Percentiles rank a stretch among this genome's conserved stretches.
These are phyloP conservation scores for Smallanthus sonchifolius DNA, from an alignment of 129 eudicot species.

Conservation along the genomic window DNA sequence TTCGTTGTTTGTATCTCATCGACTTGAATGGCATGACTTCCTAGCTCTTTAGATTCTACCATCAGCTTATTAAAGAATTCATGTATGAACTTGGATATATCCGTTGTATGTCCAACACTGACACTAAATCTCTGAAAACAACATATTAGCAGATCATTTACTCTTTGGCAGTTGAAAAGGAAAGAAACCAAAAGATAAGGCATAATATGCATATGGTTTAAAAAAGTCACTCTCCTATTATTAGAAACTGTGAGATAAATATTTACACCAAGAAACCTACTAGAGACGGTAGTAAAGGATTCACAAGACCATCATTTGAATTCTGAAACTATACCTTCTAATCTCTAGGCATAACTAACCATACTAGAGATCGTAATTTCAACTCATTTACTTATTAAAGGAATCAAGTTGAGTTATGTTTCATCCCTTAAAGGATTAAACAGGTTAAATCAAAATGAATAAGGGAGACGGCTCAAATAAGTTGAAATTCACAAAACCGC, in stretches of 20 bases:
- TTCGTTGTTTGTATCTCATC: constrained; percentile 50
- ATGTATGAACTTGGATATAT: constrained; percentile 46
- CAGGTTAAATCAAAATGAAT: background rate
- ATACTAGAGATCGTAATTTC: background rate
- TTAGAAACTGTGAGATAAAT: background rate
- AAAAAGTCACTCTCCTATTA: background rate
- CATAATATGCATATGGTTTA: background rate
- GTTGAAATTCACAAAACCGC: background rate
- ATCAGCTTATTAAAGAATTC: constrained; percentile 54
- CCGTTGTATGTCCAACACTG: constrained; percentile 46
- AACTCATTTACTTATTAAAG: background rate
- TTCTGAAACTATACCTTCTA: background rate
- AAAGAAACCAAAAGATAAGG: background rate
- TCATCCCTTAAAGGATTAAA: background rate
- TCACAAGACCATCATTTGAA: background rate
- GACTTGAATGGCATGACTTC: constrained; percentile 48
- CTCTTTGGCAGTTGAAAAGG: background rate
- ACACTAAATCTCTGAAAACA: constrained; percentile 66
- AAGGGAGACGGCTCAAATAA: too few species aligned
- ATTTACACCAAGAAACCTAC: background rate
- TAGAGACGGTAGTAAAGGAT: background rate
- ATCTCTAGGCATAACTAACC: background rate
- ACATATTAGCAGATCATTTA: background rate
- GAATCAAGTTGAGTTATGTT: background rate
- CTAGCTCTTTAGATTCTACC: constrained; percentile 58